These are phyloP conservation scores for Xylaria intraflava DNA, from an alignment of 495 filamentous ascomycete genomes.

Conservation along the genomic window DNA sequence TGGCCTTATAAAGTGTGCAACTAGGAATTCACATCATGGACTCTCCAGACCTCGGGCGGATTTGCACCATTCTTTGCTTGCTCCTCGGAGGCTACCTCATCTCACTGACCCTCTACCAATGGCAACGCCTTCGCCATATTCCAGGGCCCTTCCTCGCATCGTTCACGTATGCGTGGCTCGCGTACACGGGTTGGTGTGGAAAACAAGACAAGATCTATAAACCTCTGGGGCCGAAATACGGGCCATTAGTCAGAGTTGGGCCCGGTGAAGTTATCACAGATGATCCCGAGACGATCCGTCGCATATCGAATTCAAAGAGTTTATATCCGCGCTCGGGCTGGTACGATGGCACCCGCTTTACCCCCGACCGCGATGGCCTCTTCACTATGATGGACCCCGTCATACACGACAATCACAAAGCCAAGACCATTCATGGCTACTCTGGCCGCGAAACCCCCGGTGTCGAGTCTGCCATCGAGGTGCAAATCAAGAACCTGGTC, in stretches of 20 bases:
- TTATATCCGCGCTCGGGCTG: slow-evolving; percentile 33
- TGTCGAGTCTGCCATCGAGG: slow-evolving; percentile 40
- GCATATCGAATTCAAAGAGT: slow-evolving; percentile 33
- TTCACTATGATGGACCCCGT: slow-evolving; percentile 27
- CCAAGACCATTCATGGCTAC: slow-evolving; percentile 34
- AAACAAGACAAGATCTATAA: slow-evolving; percentile 17
- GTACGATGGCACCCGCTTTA: slow-evolving; percentile 37
- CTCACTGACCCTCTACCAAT: slow-evolving; percentile 15
- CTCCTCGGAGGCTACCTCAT: background rate
- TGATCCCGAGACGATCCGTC: slow-evolving; percentile 37
- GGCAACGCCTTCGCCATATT: slow-evolving; percentile 26
- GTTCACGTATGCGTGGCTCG: slow-evolving; percentile 22
- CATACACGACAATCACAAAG: slow-evolving; percentile 23
- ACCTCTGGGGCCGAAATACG: slow-evolving; percentile 23
- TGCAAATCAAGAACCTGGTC: slow-evolving; percentile 30
- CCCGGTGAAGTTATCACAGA: slow-evolving; percentile 36
- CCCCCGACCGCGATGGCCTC: slow-evolving; percentile 36
- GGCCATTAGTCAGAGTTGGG: slow-evolving; percentile 36
- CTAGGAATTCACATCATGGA: background rate
- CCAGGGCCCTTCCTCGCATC: slow-evolving; percentile 25
- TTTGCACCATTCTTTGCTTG: background rate
- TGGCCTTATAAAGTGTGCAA: background rate
- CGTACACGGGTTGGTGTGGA: slow-evolving; percentile 13
- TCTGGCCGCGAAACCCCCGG: slow-evolving; percentile 40
- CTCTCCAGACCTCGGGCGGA: background rate